These are phyloP conservation scores for Oryza nivara DNA, from an alignment of 176 grass and related monocot species.

Conservation along the genomic window DNA sequence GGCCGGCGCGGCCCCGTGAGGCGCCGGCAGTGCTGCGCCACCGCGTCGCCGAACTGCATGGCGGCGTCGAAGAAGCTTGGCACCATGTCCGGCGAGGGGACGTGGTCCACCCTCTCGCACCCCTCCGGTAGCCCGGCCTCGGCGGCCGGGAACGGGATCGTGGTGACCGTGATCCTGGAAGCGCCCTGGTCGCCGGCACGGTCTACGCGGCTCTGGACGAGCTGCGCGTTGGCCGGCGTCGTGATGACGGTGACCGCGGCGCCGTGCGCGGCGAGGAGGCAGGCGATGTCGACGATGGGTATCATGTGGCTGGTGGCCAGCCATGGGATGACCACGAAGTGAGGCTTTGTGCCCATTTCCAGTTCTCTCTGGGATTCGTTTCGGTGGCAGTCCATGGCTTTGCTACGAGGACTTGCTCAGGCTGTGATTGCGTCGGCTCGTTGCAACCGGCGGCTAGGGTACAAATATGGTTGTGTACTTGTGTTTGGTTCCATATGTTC, in stretches of 20 bases:
- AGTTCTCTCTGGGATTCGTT: background rate
- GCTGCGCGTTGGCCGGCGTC: slow-evolving; percentile 40
- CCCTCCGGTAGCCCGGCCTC: slow-evolving; percentile 56
- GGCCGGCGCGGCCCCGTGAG: slow-evolving; percentile 11
- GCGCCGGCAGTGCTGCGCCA: slow-evolving; percentile 36
- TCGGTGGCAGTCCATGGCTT: background rate
- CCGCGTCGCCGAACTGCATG: slow-evolving; percentile 27
- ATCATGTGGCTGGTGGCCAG: slow-evolving; percentile 63
- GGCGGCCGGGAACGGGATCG: slow-evolving; percentile 38
- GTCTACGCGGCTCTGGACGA: slow-evolving; percentile 47
- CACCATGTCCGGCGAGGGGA: background rate
- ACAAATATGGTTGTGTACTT: background rate
- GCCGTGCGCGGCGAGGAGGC: slow-evolving; percentile 60
- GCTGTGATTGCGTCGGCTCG: background rate
- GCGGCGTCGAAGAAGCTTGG: slow-evolving; percentile 46
- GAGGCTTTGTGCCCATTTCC: slow-evolving; percentile 41
- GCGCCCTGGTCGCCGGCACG: slow-evolving; percentile 22
- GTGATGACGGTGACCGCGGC: slow-evolving; percentile 56
- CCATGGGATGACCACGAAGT: slow-evolving; percentile 57
- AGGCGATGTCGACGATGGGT: slow-evolving; percentile 56
- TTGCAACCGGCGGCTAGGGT: background rate
- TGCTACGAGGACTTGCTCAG: too few species aligned
- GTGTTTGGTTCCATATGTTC: background rate
- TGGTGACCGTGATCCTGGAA: slow-evolving; percentile 23
- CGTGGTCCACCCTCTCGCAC: slow-evolving; percentile 54